Evolutionary conservation across 805 yeast species (phyloP), one percentile per base, ranked within the genome.

Genomic region (Schwanniomyces vanrijiae): DNA sequence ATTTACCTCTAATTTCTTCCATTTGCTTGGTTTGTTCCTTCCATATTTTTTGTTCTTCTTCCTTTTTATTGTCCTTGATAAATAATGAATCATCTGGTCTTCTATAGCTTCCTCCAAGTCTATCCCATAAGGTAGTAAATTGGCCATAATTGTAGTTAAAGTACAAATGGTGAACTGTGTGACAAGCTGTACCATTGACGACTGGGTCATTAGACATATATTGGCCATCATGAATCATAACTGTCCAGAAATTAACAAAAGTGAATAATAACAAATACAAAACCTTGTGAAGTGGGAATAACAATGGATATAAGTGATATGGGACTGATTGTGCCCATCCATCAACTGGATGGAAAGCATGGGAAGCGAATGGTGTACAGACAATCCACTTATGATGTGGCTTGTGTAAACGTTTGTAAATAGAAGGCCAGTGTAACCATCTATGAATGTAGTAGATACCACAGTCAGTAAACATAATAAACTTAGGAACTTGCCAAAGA

Each of bases 371-470:
- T 38, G 99, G 99, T 8, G 99, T 92, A 51, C 98, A 92, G 35
- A 94, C 97, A 56, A 94, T 83, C 99, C 99, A 94, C 73, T 94
- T 94, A 79, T 94, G 99, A 69, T 94, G 99, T 10, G 97, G 97
- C 73, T 94, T 94, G 75, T 94, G 99, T 52, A 94, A 73, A 21
- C 60, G 66, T 74, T 86, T 91, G 81, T 94, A 94, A 35, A 94
- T 85, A 14, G 76, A 56, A 19, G 97, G 97, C 89, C 94, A 90
- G 67, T 94, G 99, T 61, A 94, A 78, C 80, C 88, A 81, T 64
- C 98, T 83, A 73, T 94, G 99, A 57, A 90, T 86, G 61, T 87
- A 76, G 66, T 94, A 94, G 60, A 94, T 90, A 47, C 92, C 87
- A 65, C 90, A 86, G 70, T 94, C 99, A 1, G 99, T 94, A 67